Conservation (phyloP, 441 rosid genomes). For the Gossypium davidsonii region DNA sequence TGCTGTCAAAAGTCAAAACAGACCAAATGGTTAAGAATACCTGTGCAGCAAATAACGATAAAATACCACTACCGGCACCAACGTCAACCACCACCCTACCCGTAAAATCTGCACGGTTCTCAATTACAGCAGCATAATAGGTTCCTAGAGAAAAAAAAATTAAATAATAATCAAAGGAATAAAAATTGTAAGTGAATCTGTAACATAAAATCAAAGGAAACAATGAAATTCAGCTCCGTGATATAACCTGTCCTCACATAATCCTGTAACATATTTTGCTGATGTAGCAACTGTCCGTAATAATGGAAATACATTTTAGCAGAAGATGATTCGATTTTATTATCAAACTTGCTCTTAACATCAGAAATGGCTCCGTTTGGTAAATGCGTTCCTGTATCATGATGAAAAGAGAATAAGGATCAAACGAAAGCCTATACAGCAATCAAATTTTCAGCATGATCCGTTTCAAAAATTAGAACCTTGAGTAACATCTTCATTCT, state of each 20-base stretch:
- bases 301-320: constrained; percentile 97
- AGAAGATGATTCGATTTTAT: constrained; percentile 76
- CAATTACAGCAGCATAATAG: constrained; percentile 88
- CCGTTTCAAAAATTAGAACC: constrained; percentile 42
- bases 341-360: constrained; percentile 70
- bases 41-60: constrained; percentile 94
- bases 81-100: constrained; percentile 92
- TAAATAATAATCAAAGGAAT: neutral
- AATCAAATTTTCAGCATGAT: constrained; percentile 10
- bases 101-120: constrained; percentile 76
- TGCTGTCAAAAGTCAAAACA: neutral
- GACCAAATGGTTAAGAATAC: constrained; percentile 24
- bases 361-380: constrained; percentile 48
- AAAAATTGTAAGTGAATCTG: neutral
- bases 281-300: constrained; percentile 85
- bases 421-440: neutral
- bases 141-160: constrained; percentile 51
- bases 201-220: constrained; percentile 9
- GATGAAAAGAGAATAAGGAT: constrained; percentile 19
- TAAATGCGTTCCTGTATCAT: constrained; percentile 33
- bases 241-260: constrained; percentile 85
- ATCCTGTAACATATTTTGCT: constrained; percentile 96
- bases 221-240: constrained; percentile 19
- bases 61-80: constrained; percentile 98
- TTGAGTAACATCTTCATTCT: constrained; percentile 43